Evolutionary conservation across 2,329 filamentous ascomycete species (phyloP).

Genomic region (Trichophyton rubrum): DNA sequence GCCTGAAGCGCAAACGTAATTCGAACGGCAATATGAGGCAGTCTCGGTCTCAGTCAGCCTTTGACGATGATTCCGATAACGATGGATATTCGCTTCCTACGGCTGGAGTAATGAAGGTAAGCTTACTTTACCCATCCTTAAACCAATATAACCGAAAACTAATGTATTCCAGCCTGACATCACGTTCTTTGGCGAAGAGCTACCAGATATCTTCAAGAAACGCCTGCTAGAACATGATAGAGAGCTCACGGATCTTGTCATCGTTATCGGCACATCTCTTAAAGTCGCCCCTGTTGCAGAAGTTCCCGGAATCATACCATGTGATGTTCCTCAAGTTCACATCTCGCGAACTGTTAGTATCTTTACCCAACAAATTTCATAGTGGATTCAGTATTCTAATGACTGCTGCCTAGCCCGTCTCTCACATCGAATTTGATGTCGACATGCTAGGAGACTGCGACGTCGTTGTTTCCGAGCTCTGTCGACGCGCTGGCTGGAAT

Average conservation of each 20-base stretch:
- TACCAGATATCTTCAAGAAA: constrained; percentile 70
- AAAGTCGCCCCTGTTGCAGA: constrained; percentile 94
- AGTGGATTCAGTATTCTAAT: constrained; percentile 5
- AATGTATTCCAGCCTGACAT: constrained; percentile 58
- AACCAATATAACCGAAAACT: background rate
- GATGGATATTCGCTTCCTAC: constrained; percentile 52
- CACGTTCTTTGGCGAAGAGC: constrained; percentile 88
- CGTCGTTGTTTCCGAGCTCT: constrained; percentile 75
- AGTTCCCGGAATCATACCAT: constrained; percentile 66
- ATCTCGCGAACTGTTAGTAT: constrained; percentile 58
- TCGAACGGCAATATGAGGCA: constrained; percentile 34
- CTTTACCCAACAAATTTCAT: background rate
- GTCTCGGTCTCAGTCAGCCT: constrained; percentile 41
- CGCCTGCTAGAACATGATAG: constrained; percentile 73
- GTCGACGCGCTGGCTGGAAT: constrained; percentile 67
- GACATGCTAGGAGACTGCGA: constrained; percentile 95
- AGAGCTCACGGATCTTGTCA: constrained; percentile 69
- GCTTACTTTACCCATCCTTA: constrained; percentile 11
- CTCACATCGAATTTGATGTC: constrained; percentile 90
- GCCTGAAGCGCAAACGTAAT: constrained; percentile 42
- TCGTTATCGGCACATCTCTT: constrained; percentile 91
- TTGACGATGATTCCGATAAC: constrained; percentile 45
- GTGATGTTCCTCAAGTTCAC: constrained; percentile 78
- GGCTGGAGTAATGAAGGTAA: constrained; percentile 66
- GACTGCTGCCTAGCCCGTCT: constrained; percentile 46